Conservation (phyloP, 148 eudicot genomes). For the Vaccinium corymbosum region DNA sequence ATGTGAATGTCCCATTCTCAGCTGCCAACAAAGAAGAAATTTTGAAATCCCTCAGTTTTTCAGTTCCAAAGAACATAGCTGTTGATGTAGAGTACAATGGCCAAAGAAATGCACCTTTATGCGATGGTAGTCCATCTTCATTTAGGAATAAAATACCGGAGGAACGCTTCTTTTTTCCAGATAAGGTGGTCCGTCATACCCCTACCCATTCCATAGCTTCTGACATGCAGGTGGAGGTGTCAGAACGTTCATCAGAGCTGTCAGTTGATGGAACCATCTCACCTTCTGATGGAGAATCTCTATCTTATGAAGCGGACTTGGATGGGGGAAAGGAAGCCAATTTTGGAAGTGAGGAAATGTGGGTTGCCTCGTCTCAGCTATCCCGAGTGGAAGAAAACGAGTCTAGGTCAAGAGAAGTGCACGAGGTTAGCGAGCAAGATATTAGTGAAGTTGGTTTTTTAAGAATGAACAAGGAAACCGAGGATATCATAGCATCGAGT, state of each 20-base stretch:
- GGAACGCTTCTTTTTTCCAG: slow-evolving; percentile 36
- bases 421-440: slow-evolving; percentile 29
- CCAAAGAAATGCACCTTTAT: slow-evolving; percentile 10
- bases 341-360: slow-evolving; percentile 42
- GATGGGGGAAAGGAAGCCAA: slow-evolving; percentile 45
- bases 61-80: slow-evolving; percentile 29
- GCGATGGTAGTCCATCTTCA: slow-evolving; percentile 23
- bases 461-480: slow-evolving; percentile 12
- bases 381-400: slow-evolving; percentile 32
- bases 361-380: slow-evolving; percentile 41
- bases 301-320: slow-evolving; percentile 37
- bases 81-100: slow-evolving; percentile 10
- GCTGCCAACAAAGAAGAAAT: slow-evolving; percentile 46
- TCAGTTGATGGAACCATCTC: slow-evolving; percentile 34
- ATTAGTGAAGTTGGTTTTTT: slow-evolving; percentile 27
- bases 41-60: slow-evolving; percentile 48
- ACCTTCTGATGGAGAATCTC: slow-evolving; percentile 47
- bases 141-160: slow-evolving; percentile 28
- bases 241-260: slow-evolving; percentile 56
- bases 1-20: slow-evolving; percentile 31
- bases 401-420: slow-evolving; percentile 28
- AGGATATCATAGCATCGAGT: neutral
- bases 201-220: slow-evolving; percentile 70
- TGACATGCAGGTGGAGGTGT: slow-evolving; percentile 84
- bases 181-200: slow-evolving; percentile 25